Evolutionary conservation across 805 yeast species (phyloP), one percentile per base, ranked within the genome.

Genomic region (Yarrowia alimentaria): DNA sequence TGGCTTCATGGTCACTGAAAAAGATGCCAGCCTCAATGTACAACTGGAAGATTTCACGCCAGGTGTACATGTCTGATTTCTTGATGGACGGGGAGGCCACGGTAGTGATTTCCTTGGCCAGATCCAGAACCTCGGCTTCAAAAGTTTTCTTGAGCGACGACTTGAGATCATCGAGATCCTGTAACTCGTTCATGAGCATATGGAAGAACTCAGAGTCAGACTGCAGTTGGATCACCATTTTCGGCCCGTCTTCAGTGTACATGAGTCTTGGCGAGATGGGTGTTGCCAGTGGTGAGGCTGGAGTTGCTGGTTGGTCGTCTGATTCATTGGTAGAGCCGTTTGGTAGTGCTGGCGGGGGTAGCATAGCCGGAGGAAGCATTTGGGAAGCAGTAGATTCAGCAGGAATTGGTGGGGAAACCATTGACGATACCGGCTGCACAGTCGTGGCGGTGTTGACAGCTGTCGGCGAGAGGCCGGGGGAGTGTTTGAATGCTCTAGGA

Each of bases 21-120:
- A 78, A 83, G 24, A 84, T 76, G 56, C 83, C 84, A 18, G 78
- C 73, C 55, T 83, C 90, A 19, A 83, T 71, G 57, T 83, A 84
- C 16, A 75, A 63, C 58, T 73, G 76, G 65, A 84, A 83, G 8
- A 84, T 71, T 58, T 80, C 79, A 53, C 91, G 68, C 91, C 91
- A 85, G 7, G 71, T 69, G 58, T 80, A 80, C 64, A 83, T 66
- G 60, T 84, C 91, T 1, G 73, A 66, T 29, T 68, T 70, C 50
- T 69, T 72, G 34, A 62, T 62, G 28, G 66, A 65, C 0, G 81
- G 78, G 11, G 67, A 59, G 0, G 76, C 61, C 13, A 71, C 63
- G 6, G 65, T 60, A 2, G 72, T 64, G 3, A 80, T 66, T 5
- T 62, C 56, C 11, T 63, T 57, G 3, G 77, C 71, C 9, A 81